Evolutionary conservation across 169 alveolate species (phyloP).

Genomic region (Nephromyces sp.): DNA sequence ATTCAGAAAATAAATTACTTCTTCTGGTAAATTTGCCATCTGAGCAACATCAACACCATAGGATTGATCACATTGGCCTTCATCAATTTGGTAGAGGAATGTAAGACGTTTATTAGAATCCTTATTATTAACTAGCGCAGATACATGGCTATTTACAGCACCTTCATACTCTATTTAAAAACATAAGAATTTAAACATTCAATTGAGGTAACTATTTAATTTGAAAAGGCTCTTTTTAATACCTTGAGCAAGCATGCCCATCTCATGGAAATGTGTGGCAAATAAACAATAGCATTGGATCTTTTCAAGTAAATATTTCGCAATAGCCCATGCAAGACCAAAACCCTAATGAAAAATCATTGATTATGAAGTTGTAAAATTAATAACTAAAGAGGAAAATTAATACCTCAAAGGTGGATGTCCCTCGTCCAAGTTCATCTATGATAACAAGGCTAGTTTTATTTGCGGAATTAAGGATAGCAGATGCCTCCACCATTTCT

Average conservation of each 20-base stretch:
- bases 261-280: slow-evolving; percentile 97
- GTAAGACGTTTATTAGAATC: slow-evolving; percentile 18
- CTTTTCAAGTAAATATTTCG: slow-evolving; percentile 74
- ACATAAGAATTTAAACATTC: neutral
- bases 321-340: slow-evolving; percentile 94
- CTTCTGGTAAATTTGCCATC: slow-evolving; percentile 77
- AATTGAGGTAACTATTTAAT: neutral
- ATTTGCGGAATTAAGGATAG: slow-evolving; percentile 11
- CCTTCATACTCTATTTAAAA: neutral
- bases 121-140: slow-evolving; percentile 7
- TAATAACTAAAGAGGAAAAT: slow-evolving; percentile 30
- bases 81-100: slow-evolving; percentile 74
- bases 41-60: slow-evolving; percentile 89
- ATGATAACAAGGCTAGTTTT: slow-evolving; percentile 39
- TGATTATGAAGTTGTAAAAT: neutral
- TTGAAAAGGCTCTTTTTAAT: neutral
- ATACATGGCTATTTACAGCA: slow-evolving; percentile 10
- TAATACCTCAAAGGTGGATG: slow-evolving; percentile 95
- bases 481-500: slow-evolving; percentile 86
- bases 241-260: slow-evolving; percentile 72
- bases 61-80: slow-evolving; percentile 79
- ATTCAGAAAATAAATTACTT: slow-evolving; percentile 20
- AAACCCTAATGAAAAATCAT: slow-evolving; percentile 62
- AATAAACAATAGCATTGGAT: slow-evolving; percentile 84
- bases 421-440: slow-evolving; percentile 80